Evolutionary conservation across 331 rosid species (phyloP).

Genomic region (Acacia concinna): DNA sequence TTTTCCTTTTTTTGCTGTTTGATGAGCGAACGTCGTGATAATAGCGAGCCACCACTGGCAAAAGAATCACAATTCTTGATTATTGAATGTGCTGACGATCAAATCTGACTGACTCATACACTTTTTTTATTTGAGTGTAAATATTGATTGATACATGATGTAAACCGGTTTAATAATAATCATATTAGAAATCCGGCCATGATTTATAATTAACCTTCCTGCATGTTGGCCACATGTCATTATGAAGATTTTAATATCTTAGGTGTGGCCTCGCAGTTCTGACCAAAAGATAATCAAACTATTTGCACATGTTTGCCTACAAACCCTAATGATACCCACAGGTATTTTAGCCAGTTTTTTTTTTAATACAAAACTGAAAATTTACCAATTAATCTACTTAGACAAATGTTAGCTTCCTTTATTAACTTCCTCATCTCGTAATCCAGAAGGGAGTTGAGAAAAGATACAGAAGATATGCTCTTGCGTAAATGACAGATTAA

Average conservation of each 20-base stretch:
- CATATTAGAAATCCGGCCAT: background rate
- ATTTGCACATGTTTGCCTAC: background rate
- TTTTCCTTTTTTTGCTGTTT: conserved; percentile 18
- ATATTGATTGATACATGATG: background rate
- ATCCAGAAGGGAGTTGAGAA: too few relatives aligned
- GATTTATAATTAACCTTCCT: background rate
- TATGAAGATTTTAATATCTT: background rate
- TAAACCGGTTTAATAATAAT: conserved; percentile 1
- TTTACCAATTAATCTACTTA: too few relatives aligned
- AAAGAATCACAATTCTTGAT: conserved; percentile 19
- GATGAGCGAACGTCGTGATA: conserved; percentile 23
- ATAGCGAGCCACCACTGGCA: background rate
- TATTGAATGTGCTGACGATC: background rate
- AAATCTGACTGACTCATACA: conserved; percentile 13
- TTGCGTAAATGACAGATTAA: too few relatives aligned
- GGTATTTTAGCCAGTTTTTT: background rate
- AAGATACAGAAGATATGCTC: too few relatives aligned
- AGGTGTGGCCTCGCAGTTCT: background rate
- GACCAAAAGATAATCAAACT: background rate
- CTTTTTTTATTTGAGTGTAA: background rate
- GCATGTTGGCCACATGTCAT: conserved; percentile 19
- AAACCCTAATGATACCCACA: background rate
- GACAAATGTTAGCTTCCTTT: too few relatives aligned
- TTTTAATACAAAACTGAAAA: too few relatives aligned
- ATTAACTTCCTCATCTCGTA: too few relatives aligned